These are phyloP conservation scores for Condylostoma magnum DNA, from an alignment of 169 alveolate genomes.

Conservation along the genomic window DNA sequence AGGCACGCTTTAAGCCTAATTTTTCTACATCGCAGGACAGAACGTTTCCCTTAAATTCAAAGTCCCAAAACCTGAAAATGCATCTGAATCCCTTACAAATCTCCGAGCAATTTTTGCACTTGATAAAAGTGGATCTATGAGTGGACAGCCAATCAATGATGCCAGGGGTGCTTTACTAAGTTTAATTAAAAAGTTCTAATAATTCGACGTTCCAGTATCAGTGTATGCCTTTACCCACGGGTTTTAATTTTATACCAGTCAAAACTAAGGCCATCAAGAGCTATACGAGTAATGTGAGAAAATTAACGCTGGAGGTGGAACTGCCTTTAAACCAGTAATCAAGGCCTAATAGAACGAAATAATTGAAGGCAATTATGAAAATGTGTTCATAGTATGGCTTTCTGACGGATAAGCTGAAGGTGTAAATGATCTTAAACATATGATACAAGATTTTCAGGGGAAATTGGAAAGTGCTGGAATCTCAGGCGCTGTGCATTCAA, in stretches of 20 bases:
- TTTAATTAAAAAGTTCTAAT: slow-evolving; percentile 19
- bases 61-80: no score
- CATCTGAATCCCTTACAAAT: no score
- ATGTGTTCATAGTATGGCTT: slow-evolving; percentile 25
- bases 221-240: slow-evolving; percentile 8
- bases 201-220: slow-evolving; percentile 19
- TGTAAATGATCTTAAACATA: neutral
- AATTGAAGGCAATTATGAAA: neutral
- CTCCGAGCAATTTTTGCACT: slow-evolving; percentile 24
- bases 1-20: no score
- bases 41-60: no score
- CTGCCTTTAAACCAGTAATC: slow-evolving; percentile 28
- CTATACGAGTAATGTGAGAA: slow-evolving; percentile 15
- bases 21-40: no score
- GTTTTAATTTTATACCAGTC: neutral
- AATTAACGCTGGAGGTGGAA: slow-evolving; percentile 25
- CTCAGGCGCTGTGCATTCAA: slow-evolving; percentile 29
- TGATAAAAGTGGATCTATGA: slow-evolving; percentile 31
- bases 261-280: neutral
- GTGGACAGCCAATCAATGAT: slow-evolving; percentile 21
- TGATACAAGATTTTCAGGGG: slow-evolving; percentile 6
- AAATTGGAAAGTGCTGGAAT: slow-evolving; percentile 19
- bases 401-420: slow-evolving; percentile 35
- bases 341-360: slow-evolving; percentile 14
- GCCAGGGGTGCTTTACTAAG: slow-evolving; percentile 22